Evolutionary conservation across 2,329 filamentous ascomycete species (phyloP), one percentile per base, ranked within the genome.

Genomic region (Neocatenulostroma microsporum): DNA sequence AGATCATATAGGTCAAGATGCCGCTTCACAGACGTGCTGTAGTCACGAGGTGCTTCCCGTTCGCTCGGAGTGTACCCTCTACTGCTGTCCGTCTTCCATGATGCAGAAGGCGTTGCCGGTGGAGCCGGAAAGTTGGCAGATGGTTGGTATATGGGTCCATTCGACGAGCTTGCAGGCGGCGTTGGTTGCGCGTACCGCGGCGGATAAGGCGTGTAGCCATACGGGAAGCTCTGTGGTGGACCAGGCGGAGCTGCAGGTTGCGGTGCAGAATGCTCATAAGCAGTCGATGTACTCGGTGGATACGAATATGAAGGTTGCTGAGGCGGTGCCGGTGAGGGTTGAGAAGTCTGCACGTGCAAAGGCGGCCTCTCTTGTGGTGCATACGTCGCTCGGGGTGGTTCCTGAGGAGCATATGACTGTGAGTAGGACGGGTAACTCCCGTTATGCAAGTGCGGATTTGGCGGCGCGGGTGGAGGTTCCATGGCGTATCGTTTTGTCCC

Each of bases 1-100:
- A 80, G 57, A 53, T 81, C 77, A 44, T 74, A 80, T 31, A 69
- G 67, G 26, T 80, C 76, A 3, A 80, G 59, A 56, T 80, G 76
- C 25, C 76, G 68, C 53, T 81, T 80, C n/a, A 79, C 70, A 9
- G 61, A 68, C 32, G 69, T 63, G 19, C 66, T 66, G 42, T 62
- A 56, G 50, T 63, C 40, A 55, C 59, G 48, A 4, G 32, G 20
- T 15, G 36, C 36, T 3, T 55, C 51, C 31, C 48, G 31, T 14
- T 45, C 42, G 8, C 37, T 36, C 11, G 24, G 5, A 20, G 12
- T 19, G 14, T 19, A 21, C 18, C 23, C 20, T 7, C 11, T 29
- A 6, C 6, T 6, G 18, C 24, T 28, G 10, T 29, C 34, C 7
- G 34, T 19, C 17, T 20, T 28, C 34, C 40, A 25, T 17, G 18